Base-by-base conservation (phyloP, 192 early-diverging fungal species). In the Powellomyces hirtus region DNA sequence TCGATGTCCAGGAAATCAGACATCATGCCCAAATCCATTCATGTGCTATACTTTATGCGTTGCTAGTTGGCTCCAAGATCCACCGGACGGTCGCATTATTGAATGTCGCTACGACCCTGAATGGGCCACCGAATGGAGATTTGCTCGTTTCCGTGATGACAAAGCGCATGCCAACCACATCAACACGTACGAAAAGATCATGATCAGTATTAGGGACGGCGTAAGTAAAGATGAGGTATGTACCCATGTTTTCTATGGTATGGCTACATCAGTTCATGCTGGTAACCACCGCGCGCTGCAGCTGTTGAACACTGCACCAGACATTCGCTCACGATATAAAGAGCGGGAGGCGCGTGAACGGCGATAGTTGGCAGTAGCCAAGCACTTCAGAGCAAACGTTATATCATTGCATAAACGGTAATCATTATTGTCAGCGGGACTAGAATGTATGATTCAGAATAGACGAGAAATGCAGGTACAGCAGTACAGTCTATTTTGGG, bases 61-160 rank as follows among this genome's bases (percentile, higher is more conserved):
- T n/a, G n/a, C 10, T 33, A 73, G 79, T 66, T 82, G 77, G 75
- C 27, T 40, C 8, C 18, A 45, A 50, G 40, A 51, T 31, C 76
- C 73, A 7, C 77, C 74, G 20, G 58, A 73, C 50, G 80, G 77
- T 3, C 49, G 66, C 29, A 86, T 88, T 20, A 72, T 76, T 14
- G 82, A 84, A 59, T 88, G 80, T 53, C 72, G 79, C 40, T 88
- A 80, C 68, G 86, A 88, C 62, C 80, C 82, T 14, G 44, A 76
- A 5, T 81, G 82, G 82, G 73, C 76, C 0, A 75, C 74, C 33
- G 14, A 56, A 27, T 86, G 84, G 84, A 57, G 75, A 37, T 86
- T 86, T 62, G 53, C 60, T 37, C 74, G 84, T 11, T 85, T 80
- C 59, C 71, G 84, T 11, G 79, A 83, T 57, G 84, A 86, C 68